Evolutionary conservation across 2,329 filamentous ascomycete genomes (phyloP).

Genomic region (Claviceps humidiphila): DNA sequence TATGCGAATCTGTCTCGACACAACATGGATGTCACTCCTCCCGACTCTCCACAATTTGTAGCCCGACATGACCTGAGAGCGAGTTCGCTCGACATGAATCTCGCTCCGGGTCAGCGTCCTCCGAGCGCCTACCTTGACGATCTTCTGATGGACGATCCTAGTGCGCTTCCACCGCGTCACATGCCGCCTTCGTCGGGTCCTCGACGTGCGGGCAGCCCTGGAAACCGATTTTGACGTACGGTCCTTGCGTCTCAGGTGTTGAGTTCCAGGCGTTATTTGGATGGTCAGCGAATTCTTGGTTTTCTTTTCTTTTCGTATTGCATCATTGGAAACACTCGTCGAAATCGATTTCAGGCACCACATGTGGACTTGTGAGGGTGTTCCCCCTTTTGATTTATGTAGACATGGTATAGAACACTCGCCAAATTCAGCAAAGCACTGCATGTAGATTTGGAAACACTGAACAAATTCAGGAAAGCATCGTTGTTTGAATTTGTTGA

Average conservation of each 20-base stretch:
- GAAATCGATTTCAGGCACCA: not conserved
- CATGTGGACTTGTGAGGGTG: not conserved
- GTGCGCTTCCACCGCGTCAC: constrained; percentile 32
- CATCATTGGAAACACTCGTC: not conserved
- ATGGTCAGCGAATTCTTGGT: not conserved
- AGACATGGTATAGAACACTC: too few species aligned
- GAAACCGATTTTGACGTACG: constrained; percentile 13
- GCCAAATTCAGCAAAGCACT: too few species aligned
- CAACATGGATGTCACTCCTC: constrained; percentile 40
- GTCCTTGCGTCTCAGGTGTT: not conserved
- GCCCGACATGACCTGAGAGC: constrained; percentile 40
- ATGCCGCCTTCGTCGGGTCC: constrained; percentile 17
- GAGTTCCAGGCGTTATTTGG: not conserved
- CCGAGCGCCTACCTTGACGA: constrained; percentile 88
- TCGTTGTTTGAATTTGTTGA: too few species aligned
- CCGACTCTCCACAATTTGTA: constrained; percentile 48
- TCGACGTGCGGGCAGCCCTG: constrained; percentile 10
- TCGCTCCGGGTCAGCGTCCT: constrained; percentile 49
- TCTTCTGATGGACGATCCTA: constrained; percentile 63
- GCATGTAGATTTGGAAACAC: too few species aligned
- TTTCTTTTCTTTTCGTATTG: not conserved
- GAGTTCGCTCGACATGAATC: constrained; percentile 52
- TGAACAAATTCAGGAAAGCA: too few species aligned
- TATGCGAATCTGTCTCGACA: constrained; percentile 25
- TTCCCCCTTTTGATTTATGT: too few species aligned